Percentiles rank a stretch among this genome's conserved stretches.
Evolutionary conservation across 192 early-diverging fungal genomes (phyloP).

Genomic region (Geranomyces variabilis): DNA sequence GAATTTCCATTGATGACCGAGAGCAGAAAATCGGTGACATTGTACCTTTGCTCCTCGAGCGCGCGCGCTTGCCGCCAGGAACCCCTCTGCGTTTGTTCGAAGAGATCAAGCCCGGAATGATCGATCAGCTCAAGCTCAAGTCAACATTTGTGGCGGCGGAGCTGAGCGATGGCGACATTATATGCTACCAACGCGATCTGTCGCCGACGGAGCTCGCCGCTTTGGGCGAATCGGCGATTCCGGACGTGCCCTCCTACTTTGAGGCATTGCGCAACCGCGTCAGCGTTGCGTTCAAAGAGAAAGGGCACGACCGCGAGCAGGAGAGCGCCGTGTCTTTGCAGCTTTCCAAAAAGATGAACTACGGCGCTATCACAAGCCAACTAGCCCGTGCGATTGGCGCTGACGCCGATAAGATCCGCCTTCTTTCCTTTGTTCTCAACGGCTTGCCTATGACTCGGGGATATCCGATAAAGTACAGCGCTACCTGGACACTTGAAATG

Average conservation of each 20-base stretch:
- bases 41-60: constrained; percentile 55
- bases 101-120: constrained; percentile 93
- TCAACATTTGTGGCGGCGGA: constrained; percentile 74
- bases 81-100: constrained; percentile 71
- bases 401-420: constrained; percentile 75
- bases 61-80: constrained; percentile 56
- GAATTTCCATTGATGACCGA: constrained; percentile 21
- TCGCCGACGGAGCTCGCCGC: neutral
- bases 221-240: constrained; percentile 43
- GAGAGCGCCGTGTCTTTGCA: constrained; percentile 48
- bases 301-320: constrained; percentile 45
- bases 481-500: constrained; percentile 56
- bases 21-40: constrained; percentile 63
- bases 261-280: constrained; percentile 74
- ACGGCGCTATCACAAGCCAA: constrained; percentile 60
- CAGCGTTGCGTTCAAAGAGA: constrained; percentile 66
- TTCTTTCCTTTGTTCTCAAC: constrained; percentile 44
- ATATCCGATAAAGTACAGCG: constrained; percentile 48
- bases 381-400: constrained; percentile 64
- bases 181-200: constrained; percentile 70
- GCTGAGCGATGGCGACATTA: constrained; percentile 93
- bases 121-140: constrained; percentile 73
- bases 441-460: constrained; percentile 6
- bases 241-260: constrained; percentile 73
- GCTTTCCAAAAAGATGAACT: constrained; percentile 68